Conservation (phyloP, 106 monocot species). For the Posidonia australis region DNA sequence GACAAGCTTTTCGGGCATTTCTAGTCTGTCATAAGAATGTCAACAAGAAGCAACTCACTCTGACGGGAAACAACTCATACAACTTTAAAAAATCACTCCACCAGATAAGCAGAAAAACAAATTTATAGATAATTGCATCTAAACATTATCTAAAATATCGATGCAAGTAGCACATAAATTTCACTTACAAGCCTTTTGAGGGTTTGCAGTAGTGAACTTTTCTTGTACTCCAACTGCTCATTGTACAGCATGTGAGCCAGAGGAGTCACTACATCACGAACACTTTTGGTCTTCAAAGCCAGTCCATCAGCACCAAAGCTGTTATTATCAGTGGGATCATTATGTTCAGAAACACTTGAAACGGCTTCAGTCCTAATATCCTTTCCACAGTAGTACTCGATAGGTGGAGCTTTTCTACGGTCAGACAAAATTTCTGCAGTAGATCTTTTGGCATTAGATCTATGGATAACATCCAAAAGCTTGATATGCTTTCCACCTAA, state of each 20-base stretch:
- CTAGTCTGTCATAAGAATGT: conserved; percentile 42
- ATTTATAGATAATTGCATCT: background rate
- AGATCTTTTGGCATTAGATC: conserved; percentile 35
- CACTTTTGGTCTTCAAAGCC: conserved; percentile 36
- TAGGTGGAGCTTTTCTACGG: background rate
- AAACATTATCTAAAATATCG: background rate
- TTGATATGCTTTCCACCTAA: conserved; percentile 55
- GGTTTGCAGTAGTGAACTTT: conserved; percentile 42
- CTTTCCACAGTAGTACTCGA: background rate
- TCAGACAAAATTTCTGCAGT: conserved; percentile 2
- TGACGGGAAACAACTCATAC: background rate
- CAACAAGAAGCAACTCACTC: background rate
- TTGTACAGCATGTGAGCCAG: conserved; percentile 71
- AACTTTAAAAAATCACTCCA: background rate
- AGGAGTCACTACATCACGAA: conserved; percentile 64
- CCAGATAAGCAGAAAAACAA: background rate
- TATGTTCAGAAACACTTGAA: conserved; percentile 4
- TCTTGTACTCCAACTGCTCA: conserved; percentile 87
- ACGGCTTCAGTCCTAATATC: background rate
- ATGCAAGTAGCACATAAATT: background rate
- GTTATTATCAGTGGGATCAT: conserved; percentile 8
- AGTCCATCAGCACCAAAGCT: conserved; percentile 14
- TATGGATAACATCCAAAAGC: conserved; percentile 50
- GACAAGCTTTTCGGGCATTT: conserved; percentile 91
- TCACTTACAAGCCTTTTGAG: conserved; percentile 73